phyloP scores from a whole-genome alignment of 495 filamentous ascomycete genomes.

The Xylaria sp. region DNA sequence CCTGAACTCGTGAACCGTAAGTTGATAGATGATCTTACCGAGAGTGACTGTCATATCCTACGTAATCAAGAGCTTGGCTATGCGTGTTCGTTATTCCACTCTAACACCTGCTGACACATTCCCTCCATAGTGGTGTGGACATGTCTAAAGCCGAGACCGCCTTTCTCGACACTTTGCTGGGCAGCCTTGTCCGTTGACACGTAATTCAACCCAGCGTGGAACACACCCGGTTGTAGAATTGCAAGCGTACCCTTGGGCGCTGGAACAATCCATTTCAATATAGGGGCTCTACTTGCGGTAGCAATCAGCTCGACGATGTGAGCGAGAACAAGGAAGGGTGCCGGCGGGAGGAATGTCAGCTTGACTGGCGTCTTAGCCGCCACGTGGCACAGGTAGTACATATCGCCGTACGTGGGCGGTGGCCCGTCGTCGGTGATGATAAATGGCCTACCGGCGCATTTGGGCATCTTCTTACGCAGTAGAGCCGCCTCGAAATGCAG shows the following conservation, averaged over 20 bases:
- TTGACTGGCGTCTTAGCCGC: constrained; percentile 40
- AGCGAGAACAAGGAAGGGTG: constrained; percentile 54
- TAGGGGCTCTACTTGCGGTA: constrained; percentile 42
- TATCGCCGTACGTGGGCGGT: constrained; percentile 42
- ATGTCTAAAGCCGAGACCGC: constrained; percentile 59
- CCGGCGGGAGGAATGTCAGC: constrained; percentile 45
- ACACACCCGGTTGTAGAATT: constrained; percentile 59
- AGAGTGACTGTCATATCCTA: background rate
- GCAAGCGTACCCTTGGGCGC: constrained; percentile 43
- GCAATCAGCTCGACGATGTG: constrained; percentile 55
- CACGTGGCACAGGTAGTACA: constrained; percentile 37
- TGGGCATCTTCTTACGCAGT: constrained; percentile 41
- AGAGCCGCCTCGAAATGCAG: constrained; percentile 64
- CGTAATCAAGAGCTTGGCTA: background rate
- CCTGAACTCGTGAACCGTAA: background rate
- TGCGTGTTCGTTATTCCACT: constrained; percentile 53
- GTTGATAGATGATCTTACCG: background rate
- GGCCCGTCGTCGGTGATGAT: constrained; percentile 48
- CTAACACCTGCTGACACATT: constrained; percentile 56
- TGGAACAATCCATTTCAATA: constrained; percentile 49
- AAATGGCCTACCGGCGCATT: constrained; percentile 52
- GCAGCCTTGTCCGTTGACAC: constrained; percentile 58
- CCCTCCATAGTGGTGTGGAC: constrained; percentile 57
- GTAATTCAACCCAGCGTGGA: constrained; percentile 51
- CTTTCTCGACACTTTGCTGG: constrained; percentile 51